Evolutionary conservation across 805 yeast genomes (phyloP), one percentile per base, ranked within the genome.

Genomic region (Cephaloascus albidus): DNA sequence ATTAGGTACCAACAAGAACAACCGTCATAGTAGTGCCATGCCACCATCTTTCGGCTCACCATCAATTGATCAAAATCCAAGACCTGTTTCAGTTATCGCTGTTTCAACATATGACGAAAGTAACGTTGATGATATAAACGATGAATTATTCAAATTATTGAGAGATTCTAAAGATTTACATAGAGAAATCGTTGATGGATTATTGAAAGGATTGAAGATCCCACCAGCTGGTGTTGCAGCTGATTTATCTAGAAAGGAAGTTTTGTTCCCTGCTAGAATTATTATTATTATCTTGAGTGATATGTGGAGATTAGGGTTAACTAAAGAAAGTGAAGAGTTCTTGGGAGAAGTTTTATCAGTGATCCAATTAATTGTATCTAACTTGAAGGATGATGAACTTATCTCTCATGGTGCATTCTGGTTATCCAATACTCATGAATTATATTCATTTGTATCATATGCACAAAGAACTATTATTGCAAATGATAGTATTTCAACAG

Each of bases 271-370:
- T 20, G 93, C 97, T 2, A 79, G 96, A 68, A 86, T 93, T 47
- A 79, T 93, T 53, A 90, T 93, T 53, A 83, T 93, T 47, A 82
- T 90, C 27, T 69, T 90, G 46, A 81, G 94, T 52, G 98, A 93
- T 60, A 88, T 93, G 97, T 93, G 98, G 98, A 76, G 97, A 62
- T 70, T 90, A 36, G 97, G 97, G 2, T 74, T 88, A 52, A 87
- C 96, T 14, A 78, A 83, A 48, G 96, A 90, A 60, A 80, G 90
- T 55, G 97, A 93, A 65, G 80, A 78, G 41, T 85, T 93, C 55
- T 66, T 93, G 45, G 96, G 96, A 36, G 89, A 84, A 56, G 94
- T 88, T 2, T 72, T 90, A 56, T 76, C 85, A 20, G 83, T 85
- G 2, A 87, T 93, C 49, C 97, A 90, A 65, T 78, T 76, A 38